Percentiles rank a stretch among this genome's conserved stretches.
Evolutionary conservation across 2,329 filamentous ascomycete species (phyloP).

Genomic region (Colletotrichum chlorophyti): DNA sequence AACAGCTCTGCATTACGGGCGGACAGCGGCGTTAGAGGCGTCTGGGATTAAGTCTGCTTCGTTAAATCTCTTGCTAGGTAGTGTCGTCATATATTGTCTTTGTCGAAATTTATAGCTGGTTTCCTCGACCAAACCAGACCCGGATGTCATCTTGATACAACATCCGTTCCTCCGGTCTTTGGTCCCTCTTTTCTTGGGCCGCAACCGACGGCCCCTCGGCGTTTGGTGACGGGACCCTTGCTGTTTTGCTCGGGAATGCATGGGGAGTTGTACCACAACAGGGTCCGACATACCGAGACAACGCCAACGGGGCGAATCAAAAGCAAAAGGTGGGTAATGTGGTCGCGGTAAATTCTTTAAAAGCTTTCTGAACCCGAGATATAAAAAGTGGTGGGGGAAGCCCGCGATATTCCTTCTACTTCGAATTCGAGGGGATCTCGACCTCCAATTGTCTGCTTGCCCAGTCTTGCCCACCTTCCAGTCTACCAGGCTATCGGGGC

Average conservation of each 20-base stretch:
- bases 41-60: too few relatives aligned
- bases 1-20: too few relatives aligned
- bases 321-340: background rate
- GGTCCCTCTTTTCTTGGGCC: slow-evolving; percentile 16
- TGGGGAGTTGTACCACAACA: slow-evolving; percentile 25
- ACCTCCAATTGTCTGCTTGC: too few relatives aligned
- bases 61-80: too few relatives aligned
- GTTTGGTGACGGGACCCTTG: slow-evolving; percentile 14
- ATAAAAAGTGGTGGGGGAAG: background rate
- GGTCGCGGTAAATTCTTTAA: background rate
- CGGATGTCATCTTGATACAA: background rate
- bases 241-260: background rate
- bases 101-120: too few relatives aligned
- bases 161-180: slow-evolving; percentile 11
- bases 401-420: background rate
- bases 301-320: slow-evolving; percentile 3
- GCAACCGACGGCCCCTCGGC: slow-evolving; percentile 14
- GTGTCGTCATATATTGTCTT: too few relatives aligned
- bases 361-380: background rate
- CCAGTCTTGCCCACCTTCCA: background rate
- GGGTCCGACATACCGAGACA: slow-evolving; percentile 2
- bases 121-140: too few relatives aligned
- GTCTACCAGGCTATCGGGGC: slow-evolving; percentile 10
- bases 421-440: background rate
- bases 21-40: too few relatives aligned